These are phyloP conservation scores for Comarum palustre DNA, from an alignment of 306 rosid species.

Conservation along the genomic window DNA sequence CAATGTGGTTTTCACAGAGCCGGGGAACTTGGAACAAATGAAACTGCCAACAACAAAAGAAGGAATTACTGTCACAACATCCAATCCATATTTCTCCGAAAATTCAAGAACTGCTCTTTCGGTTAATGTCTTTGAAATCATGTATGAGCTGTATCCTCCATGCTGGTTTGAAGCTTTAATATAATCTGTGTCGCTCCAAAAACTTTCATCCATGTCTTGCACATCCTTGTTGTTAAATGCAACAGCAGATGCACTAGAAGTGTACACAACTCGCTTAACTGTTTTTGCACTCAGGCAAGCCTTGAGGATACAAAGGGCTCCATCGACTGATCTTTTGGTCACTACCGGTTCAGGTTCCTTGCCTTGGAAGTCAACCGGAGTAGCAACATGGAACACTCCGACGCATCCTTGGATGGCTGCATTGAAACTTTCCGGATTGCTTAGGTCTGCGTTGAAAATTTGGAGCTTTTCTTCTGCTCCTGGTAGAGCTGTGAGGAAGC, in stretches of 20 bases:
- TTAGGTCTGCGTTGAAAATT: conserved; percentile 39
- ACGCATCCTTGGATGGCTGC: conserved; percentile 43
- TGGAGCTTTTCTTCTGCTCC: conserved; percentile 38
- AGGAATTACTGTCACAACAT: conserved; percentile 55
- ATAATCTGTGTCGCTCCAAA: conserved; percentile 46
- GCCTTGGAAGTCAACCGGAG: conserved; percentile 33
- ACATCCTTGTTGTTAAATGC: neutral
- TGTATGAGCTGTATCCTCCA: conserved; percentile 23
- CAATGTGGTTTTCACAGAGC: conserved; percentile 17
- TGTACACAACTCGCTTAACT: conserved; percentile 60
- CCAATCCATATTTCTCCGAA: conserved; percentile 47
- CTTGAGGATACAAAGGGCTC: conserved; percentile 48
- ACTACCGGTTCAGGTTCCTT: conserved; percentile 42
- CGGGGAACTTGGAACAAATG: conserved; percentile 54
- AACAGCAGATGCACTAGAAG: conserved; percentile 49
- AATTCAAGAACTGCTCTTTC: conserved; percentile 58
- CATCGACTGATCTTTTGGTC: conserved; percentile 49
- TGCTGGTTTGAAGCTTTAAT: conserved; percentile 7
- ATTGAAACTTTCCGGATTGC: conserved; percentile 34
- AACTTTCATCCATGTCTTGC: conserved; percentile 41
- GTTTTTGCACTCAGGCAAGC: conserved; percentile 41
- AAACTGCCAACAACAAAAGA: conserved; percentile 54
- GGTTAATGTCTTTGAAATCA: conserved; percentile 51
- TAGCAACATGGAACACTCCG: conserved; percentile 55
- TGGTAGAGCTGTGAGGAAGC: conserved; percentile 50